Conservation (phyloP, 2,329 filamentous ascomycete genomes). For the Cladosporium sp. region DNA sequence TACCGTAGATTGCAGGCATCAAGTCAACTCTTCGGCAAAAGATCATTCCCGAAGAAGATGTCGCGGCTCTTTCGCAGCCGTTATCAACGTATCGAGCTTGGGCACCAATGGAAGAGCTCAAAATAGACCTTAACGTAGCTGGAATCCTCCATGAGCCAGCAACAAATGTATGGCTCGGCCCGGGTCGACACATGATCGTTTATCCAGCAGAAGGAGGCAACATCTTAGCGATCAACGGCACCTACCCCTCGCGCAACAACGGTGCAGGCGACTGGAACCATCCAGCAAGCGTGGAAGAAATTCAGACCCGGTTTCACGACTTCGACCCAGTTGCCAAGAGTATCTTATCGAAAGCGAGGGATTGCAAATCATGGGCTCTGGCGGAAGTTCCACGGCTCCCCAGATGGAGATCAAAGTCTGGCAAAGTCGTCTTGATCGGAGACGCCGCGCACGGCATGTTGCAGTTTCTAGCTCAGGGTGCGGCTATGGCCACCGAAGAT, state of each 20-base stretch:
- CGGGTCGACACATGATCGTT: constrained; percentile 9
- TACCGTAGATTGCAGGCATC: not conserved
- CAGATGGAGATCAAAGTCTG: constrained; percentile 35
- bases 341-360: constrained; percentile 27
- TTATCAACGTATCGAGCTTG: constrained; percentile 6
- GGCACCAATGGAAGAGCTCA: constrained; percentile 4
- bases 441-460: constrained; percentile 39
- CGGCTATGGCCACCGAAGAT: constrained; percentile 7
- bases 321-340: constrained; percentile 6
- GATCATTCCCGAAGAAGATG: constrained; percentile 1
- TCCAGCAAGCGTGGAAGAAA: constrained; percentile 3
- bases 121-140: not conserved
- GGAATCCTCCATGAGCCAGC: not conserved
- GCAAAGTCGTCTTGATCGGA: constrained; percentile 31
- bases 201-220: constrained; percentile 4
- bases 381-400: constrained; percentile 42
- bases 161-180: constrained; percentile 10
- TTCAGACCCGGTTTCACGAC: constrained; percentile 11
- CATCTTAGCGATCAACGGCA: constrained; percentile 11
- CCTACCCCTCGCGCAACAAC: constrained; percentile 6
- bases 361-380: constrained; percentile 36
- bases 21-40: constrained; percentile 2
- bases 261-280: constrained; percentile 8
- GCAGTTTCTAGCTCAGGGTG: constrained; percentile 22
- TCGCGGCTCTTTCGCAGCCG: constrained; percentile 1